Evolutionary conservation across 1,284 basidiomycete species (phyloP).

Genomic region (Ceratobasidium sp.): DNA sequence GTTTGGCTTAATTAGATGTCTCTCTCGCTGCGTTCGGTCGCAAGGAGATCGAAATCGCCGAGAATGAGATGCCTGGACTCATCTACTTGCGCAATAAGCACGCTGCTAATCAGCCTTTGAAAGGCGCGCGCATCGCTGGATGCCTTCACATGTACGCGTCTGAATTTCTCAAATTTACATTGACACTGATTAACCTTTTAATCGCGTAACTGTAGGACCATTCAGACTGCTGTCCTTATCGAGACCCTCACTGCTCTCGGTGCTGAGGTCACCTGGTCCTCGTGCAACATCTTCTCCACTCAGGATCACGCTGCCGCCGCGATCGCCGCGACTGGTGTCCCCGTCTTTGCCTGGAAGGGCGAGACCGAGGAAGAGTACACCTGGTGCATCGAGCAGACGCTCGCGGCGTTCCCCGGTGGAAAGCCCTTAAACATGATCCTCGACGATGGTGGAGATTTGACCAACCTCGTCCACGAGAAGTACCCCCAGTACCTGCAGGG

Average conservation of each 20-base stretch:
- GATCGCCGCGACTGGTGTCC: slow-evolving; percentile 98
- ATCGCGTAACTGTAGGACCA: slow-evolving; percentile 70
- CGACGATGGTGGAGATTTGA: slow-evolving; percentile 98
- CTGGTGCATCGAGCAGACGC: slow-evolving; percentile 98
- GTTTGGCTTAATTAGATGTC: slow-evolving; percentile 69
- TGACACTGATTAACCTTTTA: slow-evolving; percentile 22
- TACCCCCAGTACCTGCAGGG: slow-evolving; percentile 88
- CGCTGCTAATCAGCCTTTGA: slow-evolving; percentile 83
- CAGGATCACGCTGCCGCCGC: slow-evolving; percentile 99
- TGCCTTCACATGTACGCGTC: slow-evolving; percentile 90
- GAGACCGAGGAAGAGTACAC: slow-evolving; percentile 99
- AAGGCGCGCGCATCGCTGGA: slow-evolving; percentile 96
- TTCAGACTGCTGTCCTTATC: slow-evolving; percentile 96
- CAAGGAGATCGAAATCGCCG: slow-evolving; percentile 98
- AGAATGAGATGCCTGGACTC: slow-evolving; percentile 95
- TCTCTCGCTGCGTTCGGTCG: slow-evolving; percentile 97
- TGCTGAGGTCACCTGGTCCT: slow-evolving; percentile 99
- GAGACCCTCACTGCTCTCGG: slow-evolving; percentile 95
- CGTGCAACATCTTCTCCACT: slow-evolving; percentile 99
- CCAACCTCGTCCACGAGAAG: slow-evolving; percentile 94
- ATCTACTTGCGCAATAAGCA: slow-evolving; percentile 93
- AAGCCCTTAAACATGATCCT: slow-evolving; percentile 98
- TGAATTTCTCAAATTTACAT: slow-evolving; percentile 1
- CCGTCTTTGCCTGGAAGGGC: slow-evolving; percentile 99
- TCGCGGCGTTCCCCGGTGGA: slow-evolving; percentile 81